Evolutionary conservation across 306 rosid genomes (phyloP).

Genomic region (Canavalia ensiformis): DNA sequence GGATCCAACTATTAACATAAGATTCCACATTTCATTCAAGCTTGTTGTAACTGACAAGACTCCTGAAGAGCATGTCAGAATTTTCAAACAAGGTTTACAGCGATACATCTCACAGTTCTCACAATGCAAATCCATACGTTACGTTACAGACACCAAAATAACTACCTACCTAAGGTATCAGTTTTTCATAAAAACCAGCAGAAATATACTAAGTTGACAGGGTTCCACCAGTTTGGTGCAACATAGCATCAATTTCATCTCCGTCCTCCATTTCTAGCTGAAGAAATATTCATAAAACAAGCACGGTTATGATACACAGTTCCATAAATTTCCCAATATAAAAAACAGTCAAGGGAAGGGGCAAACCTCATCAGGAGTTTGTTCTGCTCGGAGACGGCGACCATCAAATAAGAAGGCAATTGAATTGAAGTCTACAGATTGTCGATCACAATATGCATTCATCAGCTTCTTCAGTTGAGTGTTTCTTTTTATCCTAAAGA

Average conservation of each 20-base stretch:
- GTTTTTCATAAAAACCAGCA: conserved; percentile 26
- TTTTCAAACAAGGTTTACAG: conserved; percentile 19
- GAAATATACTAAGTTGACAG: conserved; percentile 12
- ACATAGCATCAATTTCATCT: conserved; percentile 79
- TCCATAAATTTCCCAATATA: background rate
- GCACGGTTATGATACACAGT: background rate
- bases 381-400: conserved; percentile 70
- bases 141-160: conserved; percentile 30
- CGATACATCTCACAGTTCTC: conserved; percentile 7
- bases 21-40: conserved; percentile 10
- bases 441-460: conserved; percentile 82
- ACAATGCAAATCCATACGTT: conserved; percentile 31
- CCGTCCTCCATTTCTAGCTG: conserved; percentile 85
- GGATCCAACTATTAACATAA: background rate
- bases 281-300: background rate
- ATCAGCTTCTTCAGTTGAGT: conserved; percentile 82
- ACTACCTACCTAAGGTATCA: conserved; percentile 31
- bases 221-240: conserved; percentile 77
- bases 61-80: conserved; percentile 11
- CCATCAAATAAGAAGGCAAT: conserved; percentile 77
- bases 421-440: conserved; percentile 64
- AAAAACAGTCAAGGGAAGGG: background rate
- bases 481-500: conserved; percentile 74
- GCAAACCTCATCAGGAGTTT: conserved; percentile 81
- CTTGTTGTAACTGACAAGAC: conserved; percentile 7